These are phyloP conservation scores for Pouteria glomerata DNA, from an alignment of 148 eudicot species.

Conservation along the genomic window DNA sequence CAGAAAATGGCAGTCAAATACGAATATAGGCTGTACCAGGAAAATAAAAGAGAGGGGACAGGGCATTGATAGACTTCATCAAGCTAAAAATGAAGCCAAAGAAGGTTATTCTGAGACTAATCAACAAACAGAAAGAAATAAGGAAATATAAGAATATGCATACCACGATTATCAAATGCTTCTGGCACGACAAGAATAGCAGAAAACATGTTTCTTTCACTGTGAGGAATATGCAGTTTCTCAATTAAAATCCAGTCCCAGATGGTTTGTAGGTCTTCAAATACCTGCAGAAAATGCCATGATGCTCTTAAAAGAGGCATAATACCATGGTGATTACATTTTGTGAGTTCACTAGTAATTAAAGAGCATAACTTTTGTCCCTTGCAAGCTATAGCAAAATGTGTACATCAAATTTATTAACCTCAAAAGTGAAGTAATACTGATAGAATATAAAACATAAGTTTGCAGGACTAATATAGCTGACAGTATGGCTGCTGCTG, in stretches of 20 bases:
- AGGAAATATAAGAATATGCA: conserved; percentile 9
- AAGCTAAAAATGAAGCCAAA: neutral
- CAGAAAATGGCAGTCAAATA: neutral
- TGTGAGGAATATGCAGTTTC: conserved; percentile 59
- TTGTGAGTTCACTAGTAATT: neutral
- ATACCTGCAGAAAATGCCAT: conserved; percentile 40
- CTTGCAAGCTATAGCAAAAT: neutral
- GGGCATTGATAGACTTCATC: neutral
- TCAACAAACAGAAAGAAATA: conserved; percentile 1
- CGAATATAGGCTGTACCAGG: neutral
- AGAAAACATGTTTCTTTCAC: conserved; percentile 70
- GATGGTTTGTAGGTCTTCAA: conserved; percentile 81
- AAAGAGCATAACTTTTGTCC: neutral
- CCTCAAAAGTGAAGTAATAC: neutral
- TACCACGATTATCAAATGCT: conserved; percentile 92
- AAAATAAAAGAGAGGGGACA: neutral
- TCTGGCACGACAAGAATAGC: conserved; percentile 88
- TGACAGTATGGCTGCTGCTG: neutral
- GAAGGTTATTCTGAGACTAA: neutral
- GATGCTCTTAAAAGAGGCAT: neutral
- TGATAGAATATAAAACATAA: neutral
- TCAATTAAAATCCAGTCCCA: conserved; percentile 97
- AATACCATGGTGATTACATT: neutral
- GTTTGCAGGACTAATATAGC: neutral
- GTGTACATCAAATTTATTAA: neutral